Evolutionary conservation across 768 basidiomycete genomes (phyloP), one percentile per base, ranked within the genome.

Genomic region (Termitomyces eurrhizus): DNA sequence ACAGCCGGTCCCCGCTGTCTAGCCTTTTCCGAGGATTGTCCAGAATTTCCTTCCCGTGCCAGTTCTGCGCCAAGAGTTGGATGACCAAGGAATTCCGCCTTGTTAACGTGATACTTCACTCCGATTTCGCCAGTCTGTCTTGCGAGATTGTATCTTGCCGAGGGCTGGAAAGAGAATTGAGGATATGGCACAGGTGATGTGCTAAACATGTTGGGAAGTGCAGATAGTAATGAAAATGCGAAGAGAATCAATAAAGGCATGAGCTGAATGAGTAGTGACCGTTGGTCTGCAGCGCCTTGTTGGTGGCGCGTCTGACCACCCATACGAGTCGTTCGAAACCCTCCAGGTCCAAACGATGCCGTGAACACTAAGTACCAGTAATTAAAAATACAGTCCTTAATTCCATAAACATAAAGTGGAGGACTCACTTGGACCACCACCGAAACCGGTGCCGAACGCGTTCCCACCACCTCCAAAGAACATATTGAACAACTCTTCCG

Each of bases 401-500:
- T 55, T 36, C 50, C 46, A 62, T 37, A 42, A 56, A 51, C 24
- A n/a, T 33, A 16, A 18, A 13, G 12, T 9, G 6, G 18, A 71
- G 6, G n/a, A 71, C 77, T 53, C 64, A 81, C 82, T 74, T 62
- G 85, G 83, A 2, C 83, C 81, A 12, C 82, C 78, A n/a, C 86
- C 83, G 70, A 86, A 83, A 36, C 75, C 74, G 39, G 74, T 41
- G 7, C 80, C 79, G 54, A 78, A 76, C 29, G 81, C 84, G 62
- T 82, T 79, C 59, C 79, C 81, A 1, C 82, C 80, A 26, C 90
- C 90, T 18, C 93, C 93, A 72, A 98, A 98, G 84, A 98, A 97
- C 91, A 96, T 95, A 70, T 98, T 96, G 78, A 98, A 98, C 58
- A 98, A 71, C 60, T 98, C 96, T 74, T 98, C 96, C 6, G 96